Evolutionary conservation across 305 asterid species (phyloP).

Genomic region (Fraxinus sp.): DNA sequence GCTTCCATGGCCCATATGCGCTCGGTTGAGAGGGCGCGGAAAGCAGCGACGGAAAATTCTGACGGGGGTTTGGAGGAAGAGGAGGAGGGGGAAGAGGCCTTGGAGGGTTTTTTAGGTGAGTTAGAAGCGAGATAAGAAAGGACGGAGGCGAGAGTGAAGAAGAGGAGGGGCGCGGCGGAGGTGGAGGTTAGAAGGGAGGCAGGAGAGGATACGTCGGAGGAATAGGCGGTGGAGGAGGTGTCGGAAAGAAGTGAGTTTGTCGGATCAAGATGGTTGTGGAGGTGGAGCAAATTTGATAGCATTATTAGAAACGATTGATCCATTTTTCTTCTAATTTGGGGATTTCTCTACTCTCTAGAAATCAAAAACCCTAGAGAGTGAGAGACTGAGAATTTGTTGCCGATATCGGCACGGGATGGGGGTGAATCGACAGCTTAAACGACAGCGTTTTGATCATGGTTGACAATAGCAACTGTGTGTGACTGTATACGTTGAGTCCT

Average conservation of each 20-base stretch:
- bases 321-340: conserved; percentile 28
- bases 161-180: conserved; percentile 87
- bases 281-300: conserved; percentile 79
- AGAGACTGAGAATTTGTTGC: conserved; percentile 7
- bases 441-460: background rate
- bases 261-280: conserved; percentile 75
- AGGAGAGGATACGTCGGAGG: conserved; percentile 45
- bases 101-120: conserved; percentile 44
- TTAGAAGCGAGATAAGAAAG: conserved; percentile 79
- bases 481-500: background rate
- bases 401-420: conserved; percentile 23
- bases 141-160: conserved; percentile 90
- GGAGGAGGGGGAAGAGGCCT: conserved; percentile 45
- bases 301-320: conserved; percentile 80
- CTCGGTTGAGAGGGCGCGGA: conserved; percentile 95
- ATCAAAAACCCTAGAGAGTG: conserved; percentile 30
- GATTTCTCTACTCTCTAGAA: background rate
- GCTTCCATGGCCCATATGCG: conserved; percentile 98
- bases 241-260: conserved; percentile 64
- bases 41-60: conserved; percentile 90
- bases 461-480: background rate
- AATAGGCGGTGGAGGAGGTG: conserved; percentile 48
- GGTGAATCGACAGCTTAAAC: conserved; percentile 21
- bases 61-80: conserved; percentile 50
- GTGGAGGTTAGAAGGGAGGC: conserved; percentile 65